Evolutionary conservation across 768 basidiomycete species (phyloP), one percentile per base, ranked within the genome.

Genomic region (Boletus rubropictus): DNA sequence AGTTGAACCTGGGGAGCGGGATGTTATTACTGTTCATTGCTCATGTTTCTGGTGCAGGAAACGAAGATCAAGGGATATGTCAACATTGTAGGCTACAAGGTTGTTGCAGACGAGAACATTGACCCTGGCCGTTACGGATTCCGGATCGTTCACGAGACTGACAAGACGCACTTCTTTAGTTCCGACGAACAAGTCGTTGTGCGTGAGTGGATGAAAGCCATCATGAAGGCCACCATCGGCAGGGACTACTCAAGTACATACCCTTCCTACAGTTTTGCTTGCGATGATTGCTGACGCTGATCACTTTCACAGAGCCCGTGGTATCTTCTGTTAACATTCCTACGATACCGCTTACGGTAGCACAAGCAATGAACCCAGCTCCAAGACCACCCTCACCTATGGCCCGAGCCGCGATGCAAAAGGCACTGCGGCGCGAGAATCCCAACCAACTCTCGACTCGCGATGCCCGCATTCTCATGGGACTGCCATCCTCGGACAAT

Each of bases 201-300:
- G 39, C 81, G 96, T n/a, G 91, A 91, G 54, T 98, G 96, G 95
- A 98, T 98, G 96, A 99, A 98, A 71, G 91, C 94, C 7, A 81
- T 99, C 55, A 97, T 98, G 91, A 99, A 98, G 65, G 91, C 95
- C 3, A 97, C 95, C 11, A 99, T 99, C 56, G 85, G 81, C 8
- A 74, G 96, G 46, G 96, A 98, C 64, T 97, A 94, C 62, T 78
- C 85, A 8, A 86, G 92, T 94, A 58, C 32, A 85, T 74, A 7
- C 46, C n/a, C 5, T 25, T 2, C n/a, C 5, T 11, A 21, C 7
- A 10, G 22, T 27, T 9, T 21, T 7, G 9, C 21, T 42, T 25
- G 39, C 36, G 34, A 17, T 5, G 21, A 24, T 14, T 5, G 29
- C 12, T 12, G 6, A 20, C 50, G 36, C 27, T 52, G 31, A 47